Evolutionary conservation across 176 grass and related monocot genomes (phyloP).

Genomic region (sorghum (Sorghum bicolor)): DNA sequence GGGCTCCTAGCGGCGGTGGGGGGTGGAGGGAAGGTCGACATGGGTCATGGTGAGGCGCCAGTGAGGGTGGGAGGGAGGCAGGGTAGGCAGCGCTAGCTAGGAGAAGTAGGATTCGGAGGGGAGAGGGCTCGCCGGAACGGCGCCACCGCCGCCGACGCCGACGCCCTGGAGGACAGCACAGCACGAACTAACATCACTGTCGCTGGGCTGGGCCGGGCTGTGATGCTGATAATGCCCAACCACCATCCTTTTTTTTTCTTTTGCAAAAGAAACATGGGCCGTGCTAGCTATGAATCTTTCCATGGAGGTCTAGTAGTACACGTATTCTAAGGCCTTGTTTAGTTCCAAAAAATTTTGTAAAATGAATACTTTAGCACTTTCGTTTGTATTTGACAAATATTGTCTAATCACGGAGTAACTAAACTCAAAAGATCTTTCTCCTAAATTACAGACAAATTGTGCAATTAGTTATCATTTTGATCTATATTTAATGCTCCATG

Average conservation of each 20-base stretch:
- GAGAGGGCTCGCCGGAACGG: slow-evolving; percentile 24
- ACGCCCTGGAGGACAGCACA: background rate
- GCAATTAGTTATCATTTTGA: too few relatives aligned
- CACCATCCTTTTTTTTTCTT: background rate
- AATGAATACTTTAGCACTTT: too few relatives aligned
- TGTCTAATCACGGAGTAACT: too few relatives aligned
- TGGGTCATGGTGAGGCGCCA: slow-evolving; percentile 10
- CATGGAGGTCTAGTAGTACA: too few relatives aligned
- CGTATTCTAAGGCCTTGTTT: too few relatives aligned
- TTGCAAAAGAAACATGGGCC: background rate
- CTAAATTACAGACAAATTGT: too few relatives aligned
- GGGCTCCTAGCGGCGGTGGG: background rate
- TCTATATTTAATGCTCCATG: too few relatives aligned
- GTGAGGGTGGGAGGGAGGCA: background rate
- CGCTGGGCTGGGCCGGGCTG: background rate
- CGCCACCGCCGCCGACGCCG: background rate
- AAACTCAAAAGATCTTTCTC: too few relatives aligned
- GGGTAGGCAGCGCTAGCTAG: background rate
- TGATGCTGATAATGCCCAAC: background rate
- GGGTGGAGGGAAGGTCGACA: slow-evolving; percentile 27
- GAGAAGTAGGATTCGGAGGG: background rate
- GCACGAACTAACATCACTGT: background rate
- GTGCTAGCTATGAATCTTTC: background rate
- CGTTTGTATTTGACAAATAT: too few relatives aligned
- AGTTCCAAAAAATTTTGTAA: too few relatives aligned